Conservation (phyloP, 176 grass and related monocot genomes). For the Pontederia crassipes region DNA sequence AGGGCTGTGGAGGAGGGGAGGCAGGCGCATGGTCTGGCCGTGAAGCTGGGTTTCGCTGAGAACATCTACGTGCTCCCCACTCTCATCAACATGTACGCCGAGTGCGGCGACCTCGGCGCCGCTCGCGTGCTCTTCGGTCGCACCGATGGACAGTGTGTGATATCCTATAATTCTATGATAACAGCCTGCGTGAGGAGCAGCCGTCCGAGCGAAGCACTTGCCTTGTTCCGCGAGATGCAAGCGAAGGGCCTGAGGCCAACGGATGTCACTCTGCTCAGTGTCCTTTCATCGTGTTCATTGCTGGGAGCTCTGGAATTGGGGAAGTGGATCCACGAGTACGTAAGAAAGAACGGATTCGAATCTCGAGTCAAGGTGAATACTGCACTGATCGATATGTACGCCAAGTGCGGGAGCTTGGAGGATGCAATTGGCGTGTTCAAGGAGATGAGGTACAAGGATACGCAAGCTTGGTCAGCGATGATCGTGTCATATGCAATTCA, state of each 20-base stretch:
- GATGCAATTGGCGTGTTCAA: conserved; percentile 45
- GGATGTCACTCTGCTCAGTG: conserved; percentile 36
- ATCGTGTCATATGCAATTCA: conserved; percentile 51
- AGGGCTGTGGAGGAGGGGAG: conserved; percentile 27
- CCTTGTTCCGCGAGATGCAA: conserved; percentile 64
- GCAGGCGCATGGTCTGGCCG: conserved; percentile 23
- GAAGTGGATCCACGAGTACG: conserved; percentile 61
- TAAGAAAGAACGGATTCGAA: conserved; percentile 34
- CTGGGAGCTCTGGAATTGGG: conserved; percentile 47
- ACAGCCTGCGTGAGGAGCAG: conserved; percentile 37
- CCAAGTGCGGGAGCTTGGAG: conserved; percentile 68
- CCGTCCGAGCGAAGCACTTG: conserved; percentile 50
- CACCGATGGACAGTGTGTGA: conserved; percentile 16
- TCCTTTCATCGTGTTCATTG: conserved; percentile 40
- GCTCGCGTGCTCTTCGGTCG: conserved; percentile 29
- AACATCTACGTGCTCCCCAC: conserved; percentile 50
- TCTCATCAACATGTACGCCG: conserved; percentile 21
- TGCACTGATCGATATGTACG: conserved; percentile 69
- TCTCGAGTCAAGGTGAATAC: conserved; percentile 51
- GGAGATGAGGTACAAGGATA: conserved; percentile 46
- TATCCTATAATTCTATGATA: conserved; percentile 73
- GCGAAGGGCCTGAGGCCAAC: conserved; percentile 37
- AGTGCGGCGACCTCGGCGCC: conserved; percentile 27
- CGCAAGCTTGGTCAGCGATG: conserved; percentile 68
- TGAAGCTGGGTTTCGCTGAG: conserved; percentile 37